Percentiles rank a stretch among this genome's conserved stretches.
These are phyloP conservation scores for Penicillium longicatenatum DNA, from an alignment of 495 filamentous ascomycete genomes.

Conservation along the genomic window DNA sequence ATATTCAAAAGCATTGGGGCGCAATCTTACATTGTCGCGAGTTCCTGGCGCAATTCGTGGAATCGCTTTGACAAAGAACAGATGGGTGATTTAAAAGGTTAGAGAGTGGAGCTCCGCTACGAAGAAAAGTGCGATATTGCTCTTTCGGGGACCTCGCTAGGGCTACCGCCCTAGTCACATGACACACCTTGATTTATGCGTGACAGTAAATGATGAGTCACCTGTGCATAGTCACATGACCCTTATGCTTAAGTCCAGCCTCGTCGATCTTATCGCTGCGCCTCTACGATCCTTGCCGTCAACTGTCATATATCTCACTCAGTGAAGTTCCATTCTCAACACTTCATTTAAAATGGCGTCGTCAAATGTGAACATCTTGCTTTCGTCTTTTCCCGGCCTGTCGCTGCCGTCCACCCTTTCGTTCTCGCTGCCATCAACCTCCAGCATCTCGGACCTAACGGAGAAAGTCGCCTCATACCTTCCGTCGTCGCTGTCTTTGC, in stretches of 20 bases:
- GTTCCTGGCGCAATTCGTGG: slow-evolving; percentile 60
- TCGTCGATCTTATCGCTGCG: not conserved
- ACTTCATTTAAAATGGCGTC: slow-evolving; percentile 31
- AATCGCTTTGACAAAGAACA: slow-evolving; percentile 57
- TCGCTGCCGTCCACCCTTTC: slow-evolving; percentile 76
- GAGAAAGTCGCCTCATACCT: slow-evolving; percentile 63
- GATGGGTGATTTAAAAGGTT: slow-evolving; percentile 44
- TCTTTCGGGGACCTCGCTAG: slow-evolving; percentile 32
- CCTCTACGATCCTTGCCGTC: not conserved
- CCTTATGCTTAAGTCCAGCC: not conserved
- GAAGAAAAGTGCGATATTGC: slow-evolving; percentile 47
- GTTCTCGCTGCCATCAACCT: slow-evolving; percentile 64
- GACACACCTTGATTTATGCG: slow-evolving; percentile 6
- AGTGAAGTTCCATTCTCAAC: not conserved
- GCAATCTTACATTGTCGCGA: slow-evolving; percentile 56
- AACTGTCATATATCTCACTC: slow-evolving; percentile 7
- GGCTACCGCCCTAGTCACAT: slow-evolving; percentile 41
- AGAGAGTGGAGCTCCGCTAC: slow-evolving; percentile 41
- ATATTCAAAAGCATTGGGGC: not conserved
- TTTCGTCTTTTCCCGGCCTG: slow-evolving; percentile 81
- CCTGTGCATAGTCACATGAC: slow-evolving; percentile 9
- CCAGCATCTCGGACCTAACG: slow-evolving; percentile 67
- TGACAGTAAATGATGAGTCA: slow-evolving; percentile 7
- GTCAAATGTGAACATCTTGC: slow-evolving; percentile 71
- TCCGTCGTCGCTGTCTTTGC: slow-evolving; percentile 50